Evolutionary conservation across 805 yeast species (phyloP).

Genomic region (Kluyveromyces nonfermentans): DNA sequence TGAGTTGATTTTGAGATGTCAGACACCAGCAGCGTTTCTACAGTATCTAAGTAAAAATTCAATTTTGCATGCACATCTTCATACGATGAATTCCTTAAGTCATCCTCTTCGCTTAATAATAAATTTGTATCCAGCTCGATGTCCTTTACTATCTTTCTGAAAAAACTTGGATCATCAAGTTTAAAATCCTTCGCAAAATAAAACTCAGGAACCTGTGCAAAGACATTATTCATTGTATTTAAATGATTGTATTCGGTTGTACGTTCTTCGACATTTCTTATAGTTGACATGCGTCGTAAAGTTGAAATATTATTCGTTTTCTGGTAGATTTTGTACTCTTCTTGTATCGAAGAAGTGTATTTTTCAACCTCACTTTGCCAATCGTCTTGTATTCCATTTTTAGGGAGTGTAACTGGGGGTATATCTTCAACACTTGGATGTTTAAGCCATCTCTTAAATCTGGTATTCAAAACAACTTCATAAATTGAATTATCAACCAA

Average conservation of each 20-base stretch:
- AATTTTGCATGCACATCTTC: slow-evolving; percentile 66
- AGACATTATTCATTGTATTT: slow-evolving; percentile 9
- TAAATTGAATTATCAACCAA: slow-evolving; percentile 53
- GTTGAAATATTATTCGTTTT: slow-evolving; percentile 35
- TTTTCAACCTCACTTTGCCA: slow-evolving; percentile 34
- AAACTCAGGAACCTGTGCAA: slow-evolving; percentile 48
- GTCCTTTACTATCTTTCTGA: slow-evolving; percentile 62
- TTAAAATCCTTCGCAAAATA: slow-evolving; percentile 62
- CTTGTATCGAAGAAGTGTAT: slow-evolving; percentile 36
- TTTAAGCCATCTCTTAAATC: slow-evolving; percentile 33
- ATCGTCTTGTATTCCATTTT: slow-evolving; percentile 34
- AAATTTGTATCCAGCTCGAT: slow-evolving; percentile 34
- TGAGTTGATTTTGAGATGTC: slow-evolving; percentile 81
- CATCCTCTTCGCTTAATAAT: slow-evolving; percentile 23
- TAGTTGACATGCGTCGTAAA: slow-evolving; percentile 21
- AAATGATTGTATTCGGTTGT: slow-evolving; percentile 10
- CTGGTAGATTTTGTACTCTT: slow-evolving; percentile 38
- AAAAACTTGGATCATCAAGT: slow-evolving; percentile 80
- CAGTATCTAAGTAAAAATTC: slow-evolving; percentile 73
- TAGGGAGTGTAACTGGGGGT: slow-evolving; percentile 65
- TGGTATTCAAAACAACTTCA: slow-evolving; percentile 48
- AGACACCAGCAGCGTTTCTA: slow-evolving; percentile 69
- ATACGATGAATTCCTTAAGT: slow-evolving; percentile 36
- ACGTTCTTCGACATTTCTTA: slow-evolving; percentile 10
- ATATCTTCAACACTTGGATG: slow-evolving; percentile 78